Percentiles rank a stretch among this genome's conserved stretches.
Conservation (phyloP, 106 monocot species). For the Xerophyta viscosa region DNA sequence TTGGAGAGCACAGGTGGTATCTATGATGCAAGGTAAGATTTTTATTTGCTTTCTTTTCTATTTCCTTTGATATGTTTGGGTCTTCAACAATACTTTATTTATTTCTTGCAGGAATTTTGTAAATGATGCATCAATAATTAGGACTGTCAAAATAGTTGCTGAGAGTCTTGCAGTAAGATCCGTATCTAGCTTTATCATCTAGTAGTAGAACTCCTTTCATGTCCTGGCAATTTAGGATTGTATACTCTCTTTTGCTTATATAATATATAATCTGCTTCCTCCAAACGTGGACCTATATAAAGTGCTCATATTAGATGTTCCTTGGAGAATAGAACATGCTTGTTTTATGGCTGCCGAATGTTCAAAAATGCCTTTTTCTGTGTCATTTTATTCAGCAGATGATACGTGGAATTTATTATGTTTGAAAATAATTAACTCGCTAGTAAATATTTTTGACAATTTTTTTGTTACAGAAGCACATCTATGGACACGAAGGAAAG, state of each 20-base stretch:
- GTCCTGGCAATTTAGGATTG: too few relatives aligned
- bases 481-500: slow-evolving; percentile 80
- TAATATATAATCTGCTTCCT: background rate
- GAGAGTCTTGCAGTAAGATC: slow-evolving; percentile 93
- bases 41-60: slow-evolving; percentile 1
- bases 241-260: background rate
- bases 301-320: too few relatives aligned
- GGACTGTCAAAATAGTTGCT: slow-evolving; percentile 78
- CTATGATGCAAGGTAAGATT: slow-evolving; percentile 53
- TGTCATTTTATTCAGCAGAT: too few relatives aligned
- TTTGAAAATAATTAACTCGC: too few relatives aligned
- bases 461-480: slow-evolving; percentile 64
- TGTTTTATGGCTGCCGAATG: too few relatives aligned
- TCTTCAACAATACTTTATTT: too few relatives aligned
- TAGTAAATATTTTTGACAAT: too few relatives aligned
- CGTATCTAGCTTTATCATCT: background rate
- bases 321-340: too few relatives aligned
- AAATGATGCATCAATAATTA: slow-evolving; percentile 55
- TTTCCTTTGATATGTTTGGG: background rate
- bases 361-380: too few relatives aligned
- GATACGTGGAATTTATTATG: too few relatives aligned
- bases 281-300: too few relatives aligned
- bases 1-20: slow-evolving; percentile 80
- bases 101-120: slow-evolving; percentile 40
- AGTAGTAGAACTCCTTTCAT: background rate